Base-by-base conservation (phyloP, 140 eudicot genomes). In the Stevia rebaudiana region DNA sequence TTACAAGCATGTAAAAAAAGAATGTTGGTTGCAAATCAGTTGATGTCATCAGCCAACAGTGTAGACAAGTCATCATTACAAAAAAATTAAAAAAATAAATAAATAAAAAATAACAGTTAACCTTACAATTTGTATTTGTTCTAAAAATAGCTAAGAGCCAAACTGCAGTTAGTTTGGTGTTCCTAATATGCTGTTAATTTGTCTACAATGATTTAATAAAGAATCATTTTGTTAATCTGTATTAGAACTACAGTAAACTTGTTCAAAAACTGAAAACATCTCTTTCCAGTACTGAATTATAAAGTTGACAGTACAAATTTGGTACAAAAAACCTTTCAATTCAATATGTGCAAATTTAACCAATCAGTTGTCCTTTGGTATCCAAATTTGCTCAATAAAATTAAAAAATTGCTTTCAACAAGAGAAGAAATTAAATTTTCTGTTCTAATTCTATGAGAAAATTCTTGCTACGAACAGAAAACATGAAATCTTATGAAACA, bases 341-440 rank as follows among this genome's bases (percentile, higher is more conserved):
- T 35, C 30, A 46, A 15, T n/a, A 46, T 48, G 23, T 11, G 17
- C 39, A 24, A 22, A 59, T 33, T 21, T 22, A 70, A 46, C n/a
- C n/a, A 47, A 47, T 12, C 23, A 40, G 22, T 51, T 47, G 5
- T 50, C 42, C 47, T 50, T 25, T 28, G 9, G 3, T 23, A 37
- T 62, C 16, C 8, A 62, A 28, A 19, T 62, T 50, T 40, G 40
- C 24, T 48, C 24, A 71, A 24, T 46, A 50, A 49, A 49, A 49
- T 49, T 6, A 49, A 31, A 49, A n/a, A n/a, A n/a, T n/a, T n/a
- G n/a, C n/a, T n/a, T n/a, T n/a, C n/a, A n/a, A n/a, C n/a, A n/a
- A n/a, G n/a, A n/a, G n/a, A n/a, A n/a, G n/a, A n/a, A n/a, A 28
- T 28, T 28, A 28, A 28, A 28, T 28, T 28, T 28, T 28, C 33